A percentile compares a stretch with the other conserved stretches of the same genome.
Conservation (phyloP, 768 basidiomycete genomes). For the Fibroporia radiculosa region DNA sequence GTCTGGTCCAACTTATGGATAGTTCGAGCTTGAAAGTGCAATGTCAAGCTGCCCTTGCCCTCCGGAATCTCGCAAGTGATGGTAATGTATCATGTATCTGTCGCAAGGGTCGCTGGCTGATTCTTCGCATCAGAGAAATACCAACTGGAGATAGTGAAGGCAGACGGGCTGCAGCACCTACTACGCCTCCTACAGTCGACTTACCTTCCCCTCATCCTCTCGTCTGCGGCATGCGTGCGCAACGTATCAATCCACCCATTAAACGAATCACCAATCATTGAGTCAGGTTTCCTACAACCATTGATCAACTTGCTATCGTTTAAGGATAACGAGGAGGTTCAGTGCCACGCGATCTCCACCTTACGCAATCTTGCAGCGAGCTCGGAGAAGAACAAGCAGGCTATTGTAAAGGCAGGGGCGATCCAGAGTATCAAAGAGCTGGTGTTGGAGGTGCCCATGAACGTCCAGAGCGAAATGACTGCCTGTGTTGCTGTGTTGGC, state of each 20-base stretch:
- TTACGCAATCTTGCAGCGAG: slow-evolving; percentile 94
- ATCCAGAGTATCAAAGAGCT: slow-evolving; percentile 95
- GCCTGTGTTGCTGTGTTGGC: slow-evolving; percentile 97
- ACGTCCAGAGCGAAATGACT: slow-evolving; percentile 99
- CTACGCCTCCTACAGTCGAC: slow-evolving; percentile 93
- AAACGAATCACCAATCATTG: slow-evolving; percentile 99
- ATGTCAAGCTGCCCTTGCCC: slow-evolving; percentile 93
- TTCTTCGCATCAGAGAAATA: slow-evolving; percentile 76
- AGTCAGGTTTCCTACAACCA: slow-evolving; percentile 93
- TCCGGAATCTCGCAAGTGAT: slow-evolving; percentile 95
- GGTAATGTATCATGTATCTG: slow-evolving; percentile 49
- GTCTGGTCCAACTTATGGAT: slow-evolving; percentile 93
- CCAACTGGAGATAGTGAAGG: slow-evolving; percentile 95
- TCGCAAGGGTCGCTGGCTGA: neutral
- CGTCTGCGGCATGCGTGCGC: slow-evolving; percentile 96
- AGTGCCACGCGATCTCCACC: slow-evolving; percentile 98
- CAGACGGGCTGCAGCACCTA: slow-evolving; percentile 85
- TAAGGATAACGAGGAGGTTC: slow-evolving; percentile 99
- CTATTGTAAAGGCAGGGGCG: slow-evolving; percentile 96
- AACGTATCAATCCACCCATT: slow-evolving; percentile 98
- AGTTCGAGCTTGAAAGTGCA: slow-evolving; percentile 97
- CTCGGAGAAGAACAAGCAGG: slow-evolving; percentile 96
- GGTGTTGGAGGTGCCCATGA: slow-evolving; percentile 89
- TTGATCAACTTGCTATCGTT: slow-evolving; percentile 94
- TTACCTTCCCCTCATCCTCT: slow-evolving; percentile 95